phyloP scores from a whole-genome alignment of 805 yeast genomes.

The Torulaspora maleeae region DNA sequence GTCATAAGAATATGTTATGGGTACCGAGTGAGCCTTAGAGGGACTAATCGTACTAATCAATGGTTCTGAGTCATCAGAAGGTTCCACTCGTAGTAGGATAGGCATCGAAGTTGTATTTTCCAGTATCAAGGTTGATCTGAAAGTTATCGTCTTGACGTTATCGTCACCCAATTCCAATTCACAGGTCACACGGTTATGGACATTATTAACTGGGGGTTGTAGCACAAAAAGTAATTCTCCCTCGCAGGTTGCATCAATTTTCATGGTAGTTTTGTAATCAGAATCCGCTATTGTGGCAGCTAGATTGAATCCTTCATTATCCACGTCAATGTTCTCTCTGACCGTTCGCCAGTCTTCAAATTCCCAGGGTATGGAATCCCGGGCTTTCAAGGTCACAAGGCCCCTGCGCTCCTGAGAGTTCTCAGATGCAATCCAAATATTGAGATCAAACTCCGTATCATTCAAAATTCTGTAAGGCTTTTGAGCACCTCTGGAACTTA shows the following conservation, averaged over 20 bases:
- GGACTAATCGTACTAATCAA: slow-evolving; percentile 45
- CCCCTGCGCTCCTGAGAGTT: slow-evolving; percentile 26
- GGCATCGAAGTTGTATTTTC: slow-evolving; percentile 63
- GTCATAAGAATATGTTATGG: slow-evolving; percentile 62
- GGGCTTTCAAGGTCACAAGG: slow-evolving; percentile 41
- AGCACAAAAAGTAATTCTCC: slow-evolving; percentile 76
- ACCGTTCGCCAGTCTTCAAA: slow-evolving; percentile 91
- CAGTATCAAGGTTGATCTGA: slow-evolving; percentile 70
- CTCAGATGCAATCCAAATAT: slow-evolving; percentile 69
- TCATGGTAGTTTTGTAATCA: slow-evolving; percentile 48
- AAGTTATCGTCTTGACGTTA: slow-evolving; percentile 69
- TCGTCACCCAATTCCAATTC: slow-evolving; percentile 67
- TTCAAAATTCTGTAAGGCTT: slow-evolving; percentile 78
- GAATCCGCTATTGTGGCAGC: slow-evolving; percentile 59
- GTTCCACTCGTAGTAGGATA: slow-evolving; percentile 41
- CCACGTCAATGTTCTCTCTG: slow-evolving; percentile 72
- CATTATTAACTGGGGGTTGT: slow-evolving; percentile 53
- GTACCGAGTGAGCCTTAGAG: slow-evolving; percentile 59
- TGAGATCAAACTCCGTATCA: slow-evolving; percentile 79
- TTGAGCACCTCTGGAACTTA: slow-evolving; percentile 68
- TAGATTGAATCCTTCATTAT: slow-evolving; percentile 54
- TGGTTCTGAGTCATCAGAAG: slow-evolving; percentile 34
- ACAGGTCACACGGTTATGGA: slow-evolving; percentile 71
- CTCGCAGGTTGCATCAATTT: slow-evolving; percentile 68
- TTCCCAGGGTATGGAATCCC: slow-evolving; percentile 68